A percentile compares a stretch with the other conserved stretches of the same genome.
Evolutionary conservation across 805 yeast genomes (phyloP).

Genomic region (Saturnispora sanitii): DNA sequence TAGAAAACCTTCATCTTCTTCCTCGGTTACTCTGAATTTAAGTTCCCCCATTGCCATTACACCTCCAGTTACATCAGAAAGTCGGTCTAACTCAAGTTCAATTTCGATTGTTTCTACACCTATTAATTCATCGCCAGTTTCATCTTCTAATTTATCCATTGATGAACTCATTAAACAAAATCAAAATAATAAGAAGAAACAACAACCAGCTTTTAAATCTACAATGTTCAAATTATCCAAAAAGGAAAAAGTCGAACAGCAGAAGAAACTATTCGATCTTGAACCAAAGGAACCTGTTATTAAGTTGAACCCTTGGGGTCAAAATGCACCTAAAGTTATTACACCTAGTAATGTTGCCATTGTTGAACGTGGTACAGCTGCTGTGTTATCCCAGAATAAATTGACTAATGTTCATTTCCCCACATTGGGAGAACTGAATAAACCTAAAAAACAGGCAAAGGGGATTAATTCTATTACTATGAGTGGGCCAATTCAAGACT

Average conservation of each 20-base stretch:
- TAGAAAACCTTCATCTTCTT: background rate
- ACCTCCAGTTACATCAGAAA: background rate
- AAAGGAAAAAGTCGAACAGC: conserved; percentile 12
- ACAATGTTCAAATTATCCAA: conserved; percentile 13
- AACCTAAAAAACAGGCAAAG: background rate
- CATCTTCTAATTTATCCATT: too few relatives aligned
- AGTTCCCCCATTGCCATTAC: too few relatives aligned
- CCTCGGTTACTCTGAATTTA: background rate
- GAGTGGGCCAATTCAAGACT: too few relatives aligned
- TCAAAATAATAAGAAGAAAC: conserved; percentile 1
- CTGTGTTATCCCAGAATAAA: conserved; percentile 35
- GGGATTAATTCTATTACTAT: conserved; percentile 1
- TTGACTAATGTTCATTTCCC: conserved; percentile 16
- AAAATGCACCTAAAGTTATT: conserved; percentile 10
- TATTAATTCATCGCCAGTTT: background rate
- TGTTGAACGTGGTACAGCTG: conserved; percentile 11
- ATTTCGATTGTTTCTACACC: too few relatives aligned
- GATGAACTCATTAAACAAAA: conserved; percentile 5
- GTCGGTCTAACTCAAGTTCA: background rate
- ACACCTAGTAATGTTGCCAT: background rate
- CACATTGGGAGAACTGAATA: conserved; percentile 10
- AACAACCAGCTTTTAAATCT: conserved; percentile 3
- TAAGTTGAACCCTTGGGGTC: conserved; percentile 11
- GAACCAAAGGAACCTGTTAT: conserved; percentile 3
- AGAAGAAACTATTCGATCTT: conserved; percentile 4